Evolutionary conservation across 2,329 filamentous ascomycete species (phyloP).

Genomic region (Tolypocladium ophioglossoides): DNA sequence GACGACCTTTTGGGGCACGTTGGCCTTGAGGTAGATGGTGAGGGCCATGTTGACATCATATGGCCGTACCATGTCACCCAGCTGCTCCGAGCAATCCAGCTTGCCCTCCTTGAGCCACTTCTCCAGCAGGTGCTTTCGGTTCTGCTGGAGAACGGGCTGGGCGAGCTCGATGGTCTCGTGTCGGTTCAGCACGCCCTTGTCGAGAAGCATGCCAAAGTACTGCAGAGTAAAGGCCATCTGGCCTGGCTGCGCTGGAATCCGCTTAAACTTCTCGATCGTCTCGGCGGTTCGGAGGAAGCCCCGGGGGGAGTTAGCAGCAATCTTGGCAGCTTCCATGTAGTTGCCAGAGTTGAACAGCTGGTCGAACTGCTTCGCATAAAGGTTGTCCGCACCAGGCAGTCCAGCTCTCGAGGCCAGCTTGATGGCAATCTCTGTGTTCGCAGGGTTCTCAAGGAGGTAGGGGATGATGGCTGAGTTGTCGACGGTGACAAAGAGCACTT

Average conservation of each 20-base stretch:
- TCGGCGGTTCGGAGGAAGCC: conserved; percentile 90
- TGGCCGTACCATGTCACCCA: conserved; percentile 85
- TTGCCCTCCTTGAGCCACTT: conserved; percentile 98
- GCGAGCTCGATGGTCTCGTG: conserved; percentile 92
- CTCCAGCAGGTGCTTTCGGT: conserved; percentile 88
- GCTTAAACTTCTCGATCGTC: conserved; percentile 95
- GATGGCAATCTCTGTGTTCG: conserved; percentile 85
- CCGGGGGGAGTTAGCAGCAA: conserved; percentile 90
- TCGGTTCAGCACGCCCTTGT: conserved; percentile 87
- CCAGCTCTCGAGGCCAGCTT: conserved; percentile 93
- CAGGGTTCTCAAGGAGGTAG: conserved; percentile 92
- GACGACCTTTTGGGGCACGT: conserved; percentile 86
- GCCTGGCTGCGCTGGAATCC: conserved; percentile 65
- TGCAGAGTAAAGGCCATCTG: conserved; percentile 92
- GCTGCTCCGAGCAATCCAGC: conserved; percentile 88
- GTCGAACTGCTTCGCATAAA: conserved; percentile 90
- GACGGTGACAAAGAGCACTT: conserved; percentile 87
- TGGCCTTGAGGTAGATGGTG: conserved; percentile 81
- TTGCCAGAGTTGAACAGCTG: conserved; percentile 70
- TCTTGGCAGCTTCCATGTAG: conserved; percentile 83
- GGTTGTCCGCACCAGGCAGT: conserved; percentile 83
- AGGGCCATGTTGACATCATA: conserved; percentile 86
- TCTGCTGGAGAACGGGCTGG: conserved; percentile 83
- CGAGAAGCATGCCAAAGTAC: conserved; percentile 94
- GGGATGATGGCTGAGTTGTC: conserved; percentile 87